Evolutionary conservation across 176 grass and related monocot genomes (phyloP).

Genomic region (Oryza coarctata): DNA sequence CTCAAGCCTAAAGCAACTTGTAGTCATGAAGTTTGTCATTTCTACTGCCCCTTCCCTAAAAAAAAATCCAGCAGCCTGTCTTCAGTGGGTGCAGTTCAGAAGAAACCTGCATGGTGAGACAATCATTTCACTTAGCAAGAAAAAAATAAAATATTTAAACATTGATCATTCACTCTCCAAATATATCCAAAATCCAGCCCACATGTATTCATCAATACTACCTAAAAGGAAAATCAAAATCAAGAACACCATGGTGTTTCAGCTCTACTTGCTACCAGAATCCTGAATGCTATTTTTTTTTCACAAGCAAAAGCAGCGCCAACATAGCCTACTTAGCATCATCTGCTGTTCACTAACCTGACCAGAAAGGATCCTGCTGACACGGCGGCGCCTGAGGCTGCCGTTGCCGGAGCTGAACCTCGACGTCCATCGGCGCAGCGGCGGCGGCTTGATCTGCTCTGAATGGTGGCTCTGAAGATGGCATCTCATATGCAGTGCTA

Average conservation of each 20-base stretch:
- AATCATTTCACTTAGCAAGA: no score
- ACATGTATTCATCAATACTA: neutral
- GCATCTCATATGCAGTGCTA: neutral
- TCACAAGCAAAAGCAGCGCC: neutral
- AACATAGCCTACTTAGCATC: neutral
- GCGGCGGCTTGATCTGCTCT: neutral
- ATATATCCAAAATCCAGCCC: neutral
- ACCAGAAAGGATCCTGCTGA: neutral
- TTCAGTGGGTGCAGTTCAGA: no score
- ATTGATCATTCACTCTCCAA: neutral
- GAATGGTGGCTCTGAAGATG: slow-evolving; percentile 15
- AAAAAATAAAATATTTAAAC: neutral
- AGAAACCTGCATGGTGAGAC: no score
- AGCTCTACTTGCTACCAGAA: neutral
- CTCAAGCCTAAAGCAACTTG: no score
- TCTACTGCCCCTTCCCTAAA: no score
- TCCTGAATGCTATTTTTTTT: neutral
- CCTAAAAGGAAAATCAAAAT: neutral
- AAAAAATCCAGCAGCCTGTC: no score
- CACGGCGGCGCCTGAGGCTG: neutral
- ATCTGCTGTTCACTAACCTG: slow-evolving; percentile 29
- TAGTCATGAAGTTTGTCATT: no score
- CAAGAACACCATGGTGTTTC: neutral
- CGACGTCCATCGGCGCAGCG: neutral
- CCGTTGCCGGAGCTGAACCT: neutral